Percentiles rank a stretch among this genome's conserved stretches.
These are phyloP conservation scores for Rhododendron kiyosumense DNA, from an alignment of 148 eudicot genomes.

Conservation along the genomic window DNA sequence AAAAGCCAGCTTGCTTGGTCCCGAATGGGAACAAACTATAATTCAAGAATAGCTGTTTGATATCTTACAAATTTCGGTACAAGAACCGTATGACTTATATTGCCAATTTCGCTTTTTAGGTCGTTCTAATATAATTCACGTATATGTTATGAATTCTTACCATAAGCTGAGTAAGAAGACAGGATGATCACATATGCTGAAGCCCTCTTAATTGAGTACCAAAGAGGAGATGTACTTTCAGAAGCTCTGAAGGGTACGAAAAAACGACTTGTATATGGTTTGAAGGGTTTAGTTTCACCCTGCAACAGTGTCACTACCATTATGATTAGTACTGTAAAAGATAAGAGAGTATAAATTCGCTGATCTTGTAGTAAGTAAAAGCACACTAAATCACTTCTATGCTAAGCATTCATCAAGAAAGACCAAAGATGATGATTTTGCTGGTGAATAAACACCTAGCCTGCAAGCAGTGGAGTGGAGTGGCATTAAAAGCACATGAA, in stretches of 20 bases:
- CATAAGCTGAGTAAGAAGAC: conserved; percentile 86
- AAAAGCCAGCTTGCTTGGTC: background rate
- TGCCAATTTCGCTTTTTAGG: background rate
- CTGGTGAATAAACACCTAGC: background rate
- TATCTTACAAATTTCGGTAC: background rate
- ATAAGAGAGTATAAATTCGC: background rate
- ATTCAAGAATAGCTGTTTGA: background rate
- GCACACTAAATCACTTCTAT: background rate
- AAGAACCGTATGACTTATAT: background rate
- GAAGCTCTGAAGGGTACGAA: conserved; percentile 56
- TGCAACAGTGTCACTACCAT: conserved; percentile 23
- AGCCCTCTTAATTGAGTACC: conserved; percentile 91
- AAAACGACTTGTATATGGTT: conserved; percentile 65
- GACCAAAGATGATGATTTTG: background rate
- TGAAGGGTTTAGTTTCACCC: conserved; percentile 80
- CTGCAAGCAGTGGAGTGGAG: background rate
- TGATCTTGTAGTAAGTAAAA: background rate
- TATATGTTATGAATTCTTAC: conserved; percentile 25
- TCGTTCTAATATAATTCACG: background rate
- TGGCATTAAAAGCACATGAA: background rate
- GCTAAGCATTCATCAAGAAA: background rate
- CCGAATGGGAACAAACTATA: background rate
- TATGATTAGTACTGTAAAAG: background rate
- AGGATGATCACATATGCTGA: conserved; percentile 75
- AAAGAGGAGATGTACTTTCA: conserved; percentile 68